These are phyloP conservation scores for Diddensiella transvaalensis DNA, from an alignment of 805 yeast genomes.

Conservation along the genomic window DNA sequence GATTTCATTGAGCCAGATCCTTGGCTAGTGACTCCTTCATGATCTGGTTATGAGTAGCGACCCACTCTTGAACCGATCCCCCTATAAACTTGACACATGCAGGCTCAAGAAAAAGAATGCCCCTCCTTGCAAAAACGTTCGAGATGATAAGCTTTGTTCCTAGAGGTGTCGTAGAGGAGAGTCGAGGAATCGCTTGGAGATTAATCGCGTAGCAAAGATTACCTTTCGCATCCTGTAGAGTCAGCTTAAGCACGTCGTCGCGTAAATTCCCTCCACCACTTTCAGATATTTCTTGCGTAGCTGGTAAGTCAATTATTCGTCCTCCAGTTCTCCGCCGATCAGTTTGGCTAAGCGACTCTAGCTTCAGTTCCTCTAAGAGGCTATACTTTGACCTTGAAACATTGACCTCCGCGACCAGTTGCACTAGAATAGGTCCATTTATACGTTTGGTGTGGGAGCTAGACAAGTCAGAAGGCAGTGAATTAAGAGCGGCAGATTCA, in stretches of 20 bases:
- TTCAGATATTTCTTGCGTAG: conserved; percentile 1
- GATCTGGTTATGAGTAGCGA: not conserved
- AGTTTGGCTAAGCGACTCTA: not conserved
- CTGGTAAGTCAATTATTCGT: conserved; percentile 6
- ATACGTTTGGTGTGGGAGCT: not conserved
- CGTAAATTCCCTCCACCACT: not conserved
- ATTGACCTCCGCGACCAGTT: conserved; percentile 22
- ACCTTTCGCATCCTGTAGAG: conserved; percentile 21
- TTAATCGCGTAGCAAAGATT: conserved; percentile 10
- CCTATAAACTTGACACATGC: conserved; percentile 10
- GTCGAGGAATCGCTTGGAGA: conserved; percentile 8
- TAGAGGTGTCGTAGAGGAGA: conserved; percentile 8
- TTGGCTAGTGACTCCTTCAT: not conserved
- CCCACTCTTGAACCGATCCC: conserved; percentile 11
- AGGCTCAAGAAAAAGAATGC: conserved; percentile 18
- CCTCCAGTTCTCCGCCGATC: conserved; percentile 7
- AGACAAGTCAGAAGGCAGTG: not conserved
- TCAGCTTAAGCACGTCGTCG: conserved; percentile 12
- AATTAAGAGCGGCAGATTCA: not conserved
- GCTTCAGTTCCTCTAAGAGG: conserved; percentile 24
- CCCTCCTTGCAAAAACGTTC: conserved; percentile 10
- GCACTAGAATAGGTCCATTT: conserved; percentile 20
- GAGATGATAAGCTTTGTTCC: conserved; percentile 13
- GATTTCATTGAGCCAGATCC: no score
- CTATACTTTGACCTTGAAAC: conserved; percentile 30